Evolutionary conservation across 805 yeast species (phyloP), one percentile per base, ranked within the genome.

Genomic region (Metschnikowia vanudenii): DNA sequence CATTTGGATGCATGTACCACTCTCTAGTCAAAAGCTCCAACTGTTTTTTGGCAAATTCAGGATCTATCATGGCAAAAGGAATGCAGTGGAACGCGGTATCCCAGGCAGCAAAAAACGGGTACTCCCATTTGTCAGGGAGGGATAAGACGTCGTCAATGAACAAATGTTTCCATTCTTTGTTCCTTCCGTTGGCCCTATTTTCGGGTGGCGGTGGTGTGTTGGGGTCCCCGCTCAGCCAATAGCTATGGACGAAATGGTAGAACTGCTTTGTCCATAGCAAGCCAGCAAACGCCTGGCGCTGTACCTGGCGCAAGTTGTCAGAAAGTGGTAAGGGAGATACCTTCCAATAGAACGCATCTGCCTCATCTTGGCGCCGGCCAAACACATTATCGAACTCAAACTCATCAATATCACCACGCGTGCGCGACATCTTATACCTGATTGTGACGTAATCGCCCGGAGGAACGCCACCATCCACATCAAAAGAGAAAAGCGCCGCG

Each of bases 1-100:
- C 97, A 63, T 90, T 90, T 38, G 97, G 97, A 63, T 92, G 96
- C 95, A 89, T 88, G 63, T 90, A 90, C 97, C 97, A 90, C 67
- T 90, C 97, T 61, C 96, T 78, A 26, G 96, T 85, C 63, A 90
- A 71, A 47, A 90, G 71, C 62, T 85, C 96, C 56, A 90, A 76
- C 68, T 90, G 97, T 57, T 80, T 84, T 65, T 90, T 90, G 30
- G 97, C 95, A 69, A 88, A 90, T 45, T 80, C 88, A 1, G 96
- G 96, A 64, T 90, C 97, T 60, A 90, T 81, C 90, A 90, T 87
- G 4, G 96, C 92, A 52, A 90, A 69, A 11, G 97, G 96, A 56
- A 90, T 80, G 58, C 96, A 87, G 68, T 90, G 97, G 81, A 90
- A 90, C 0, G 96, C 96, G 4, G 96, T 84, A 66, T 90, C 97